Conservation (phyloP, 345 rosid genomes). For the Ceriops tagal region DNA sequence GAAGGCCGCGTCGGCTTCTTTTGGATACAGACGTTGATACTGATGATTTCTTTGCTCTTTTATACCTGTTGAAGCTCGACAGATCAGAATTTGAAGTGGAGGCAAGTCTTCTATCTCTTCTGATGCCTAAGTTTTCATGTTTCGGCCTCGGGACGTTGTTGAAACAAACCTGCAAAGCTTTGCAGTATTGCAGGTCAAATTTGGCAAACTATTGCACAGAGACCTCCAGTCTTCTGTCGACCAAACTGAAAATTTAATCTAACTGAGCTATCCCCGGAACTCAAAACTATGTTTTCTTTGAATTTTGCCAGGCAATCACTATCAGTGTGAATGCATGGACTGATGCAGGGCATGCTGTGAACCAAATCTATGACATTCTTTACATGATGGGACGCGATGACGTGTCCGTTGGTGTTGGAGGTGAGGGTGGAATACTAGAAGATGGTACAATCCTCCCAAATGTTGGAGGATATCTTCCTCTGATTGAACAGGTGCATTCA, state of each 20-base stretch:
- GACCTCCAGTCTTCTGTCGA: too few species aligned
- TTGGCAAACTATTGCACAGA: too few species aligned
- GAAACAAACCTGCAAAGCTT: not conserved
- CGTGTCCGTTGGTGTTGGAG: slow-evolving; percentile 79
- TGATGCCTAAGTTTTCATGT: not conserved
- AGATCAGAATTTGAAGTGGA: slow-evolving; percentile 71
- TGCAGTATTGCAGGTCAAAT: too few species aligned
- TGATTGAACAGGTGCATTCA: slow-evolving; percentile 73
- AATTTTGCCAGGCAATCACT: slow-evolving; percentile 61
- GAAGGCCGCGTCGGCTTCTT: slow-evolving; percentile 54
- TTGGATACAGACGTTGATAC: slow-evolving; percentile 85
- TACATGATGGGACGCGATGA: slow-evolving; percentile 94
- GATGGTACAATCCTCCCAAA: slow-evolving; percentile 61
- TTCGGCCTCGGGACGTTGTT: not conserved
- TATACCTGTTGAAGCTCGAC: slow-evolving; percentile 79
- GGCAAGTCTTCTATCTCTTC: slow-evolving; percentile 33
- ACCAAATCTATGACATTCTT: slow-evolving; percentile 78
- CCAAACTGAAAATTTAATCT: too few species aligned
- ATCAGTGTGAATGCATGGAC: slow-evolving; percentile 74
- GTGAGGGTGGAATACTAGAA: slow-evolving; percentile 73
- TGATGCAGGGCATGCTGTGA: slow-evolving; percentile 85
- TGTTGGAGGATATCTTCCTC: slow-evolving; percentile 92
- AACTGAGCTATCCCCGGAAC: too few species aligned
- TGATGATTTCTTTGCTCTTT: slow-evolving; percentile 79
- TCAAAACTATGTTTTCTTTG: not conserved